Evolutionary conservation across 371 early-diverging fungal genomes (phyloP).

Genomic region (Dentiscutata heterogama): DNA sequence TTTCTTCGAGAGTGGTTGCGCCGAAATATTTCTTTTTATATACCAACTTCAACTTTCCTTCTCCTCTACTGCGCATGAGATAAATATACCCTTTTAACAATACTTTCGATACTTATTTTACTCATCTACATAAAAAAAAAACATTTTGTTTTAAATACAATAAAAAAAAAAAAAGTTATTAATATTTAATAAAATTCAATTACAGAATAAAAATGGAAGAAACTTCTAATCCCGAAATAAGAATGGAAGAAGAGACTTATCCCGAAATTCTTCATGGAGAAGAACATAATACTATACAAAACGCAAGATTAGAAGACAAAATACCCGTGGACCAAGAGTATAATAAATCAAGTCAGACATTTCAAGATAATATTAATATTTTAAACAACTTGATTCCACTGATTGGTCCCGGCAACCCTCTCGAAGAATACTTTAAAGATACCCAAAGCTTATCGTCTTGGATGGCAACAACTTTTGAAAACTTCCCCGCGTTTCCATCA

Average conservation of each 20-base stretch:
- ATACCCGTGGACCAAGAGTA: constrained; percentile 40
- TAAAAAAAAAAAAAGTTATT: not conserved
- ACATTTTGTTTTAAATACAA: not conserved
- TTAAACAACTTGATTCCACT: not conserved
- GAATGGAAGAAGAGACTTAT: constrained; percentile 19
- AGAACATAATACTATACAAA: not conserved
- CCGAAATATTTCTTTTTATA: not conserved
- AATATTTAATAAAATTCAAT: not conserved
- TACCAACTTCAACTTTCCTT: not conserved
- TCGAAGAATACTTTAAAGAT: constrained; percentile 43
- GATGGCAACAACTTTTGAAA: constrained; percentile 21
- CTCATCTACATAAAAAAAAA: constrained; percentile 20
- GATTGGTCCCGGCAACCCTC: constrained; percentile 27
- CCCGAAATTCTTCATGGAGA: not conserved
- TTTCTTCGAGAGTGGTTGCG: constrained; percentile 41
- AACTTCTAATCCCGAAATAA: not conserved
- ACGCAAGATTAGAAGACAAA: not conserved
- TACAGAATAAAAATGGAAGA: no score
- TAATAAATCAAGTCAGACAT: constrained; percentile 16
- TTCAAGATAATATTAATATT: constrained; percentile 21
- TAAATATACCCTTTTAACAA: not conserved
- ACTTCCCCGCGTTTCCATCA: constrained; percentile 9
- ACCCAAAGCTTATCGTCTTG: constrained; percentile 21
- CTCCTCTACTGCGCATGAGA: not conserved
- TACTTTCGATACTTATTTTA: not conserved